These are phyloP conservation scores for Pilasporangium apinafurcum DNA, from an alignment of 352 stramenopile genomes.

Conservation along the genomic window DNA sequence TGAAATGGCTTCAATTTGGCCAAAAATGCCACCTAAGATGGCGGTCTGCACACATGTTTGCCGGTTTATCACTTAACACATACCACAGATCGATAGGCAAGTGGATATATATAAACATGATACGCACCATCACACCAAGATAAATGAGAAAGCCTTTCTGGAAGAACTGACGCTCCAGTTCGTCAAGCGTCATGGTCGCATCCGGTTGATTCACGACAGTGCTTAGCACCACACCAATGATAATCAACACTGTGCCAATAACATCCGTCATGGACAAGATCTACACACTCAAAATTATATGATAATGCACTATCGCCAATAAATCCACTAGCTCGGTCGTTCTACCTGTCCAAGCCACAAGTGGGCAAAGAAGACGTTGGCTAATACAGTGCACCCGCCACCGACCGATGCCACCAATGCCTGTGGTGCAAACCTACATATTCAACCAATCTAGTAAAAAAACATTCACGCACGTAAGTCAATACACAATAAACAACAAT, in stretches of 20 bases:
- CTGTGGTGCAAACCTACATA: slow-evolving; percentile 75
- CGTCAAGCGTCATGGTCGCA: slow-evolving; percentile 65
- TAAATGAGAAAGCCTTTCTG: slow-evolving; percentile 75
- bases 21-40: slow-evolving; percentile 63
- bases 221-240: slow-evolving; percentile 75
- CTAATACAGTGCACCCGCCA: slow-evolving; percentile 80
- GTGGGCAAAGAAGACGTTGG: slow-evolving; percentile 87
- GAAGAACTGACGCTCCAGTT: slow-evolving; percentile 79
- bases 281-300: slow-evolving; percentile 6
- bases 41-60: too few relatives aligned
- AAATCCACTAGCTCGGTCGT: background rate
- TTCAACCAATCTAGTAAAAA: too few relatives aligned
- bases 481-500: background rate
- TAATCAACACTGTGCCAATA: slow-evolving; percentile 68
- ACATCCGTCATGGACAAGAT: slow-evolving; percentile 62
- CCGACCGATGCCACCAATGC: slow-evolving; percentile 81
- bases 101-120: too few relatives aligned
- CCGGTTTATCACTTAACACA: too few relatives aligned
- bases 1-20: slow-evolving; percentile 60
- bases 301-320: background rate
- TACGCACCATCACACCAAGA: slow-evolving; percentile 60
- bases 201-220: slow-evolving; percentile 79
- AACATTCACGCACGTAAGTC: background rate
- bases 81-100: too few relatives aligned
- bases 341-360: slow-evolving; percentile 74